Conservation (phyloP, 2,329 filamentous ascomycete species). For the Emydomyces testavorans region DNA sequence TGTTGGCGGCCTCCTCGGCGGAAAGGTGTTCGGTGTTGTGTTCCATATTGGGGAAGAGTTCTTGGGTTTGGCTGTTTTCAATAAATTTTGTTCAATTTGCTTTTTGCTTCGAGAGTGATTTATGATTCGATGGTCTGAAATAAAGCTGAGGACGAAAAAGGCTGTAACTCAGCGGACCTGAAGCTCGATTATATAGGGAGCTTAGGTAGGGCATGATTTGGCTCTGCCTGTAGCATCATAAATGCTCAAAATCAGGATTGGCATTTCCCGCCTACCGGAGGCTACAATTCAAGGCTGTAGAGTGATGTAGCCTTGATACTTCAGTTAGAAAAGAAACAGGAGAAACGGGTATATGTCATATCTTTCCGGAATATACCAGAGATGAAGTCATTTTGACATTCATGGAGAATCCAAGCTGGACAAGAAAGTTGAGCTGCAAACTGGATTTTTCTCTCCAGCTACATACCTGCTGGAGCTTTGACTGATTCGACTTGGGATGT, state of each 20-base stretch:
- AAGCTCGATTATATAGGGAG: not conserved
- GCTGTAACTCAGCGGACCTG: not conserved
- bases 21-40: not conserved
- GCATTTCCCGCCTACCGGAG: not conserved
- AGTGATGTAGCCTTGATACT: not conserved
- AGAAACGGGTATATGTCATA: not conserved
- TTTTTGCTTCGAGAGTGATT: not conserved
- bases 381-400: not conserved
- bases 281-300: not conserved
- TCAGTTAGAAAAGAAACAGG: too few species aligned
- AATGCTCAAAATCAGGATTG: constrained; percentile 1
- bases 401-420: not conserved
- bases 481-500: not conserved
- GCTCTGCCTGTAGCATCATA: not conserved
- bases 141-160: not conserved
- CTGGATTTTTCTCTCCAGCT: not conserved
- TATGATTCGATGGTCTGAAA: not conserved
- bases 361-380: not conserved
- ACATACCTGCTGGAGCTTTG: not conserved
- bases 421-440: not conserved
- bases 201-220: not conserved
- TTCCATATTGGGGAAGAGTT: not conserved
- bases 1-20: constrained; percentile 6
- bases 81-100: not conserved
- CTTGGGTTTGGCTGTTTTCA: not conserved